Evolutionary conservation across 2,329 filamentous ascomycete genomes (phyloP), one percentile per base, ranked within the genome.

Genomic region (Diaporthe helianthi): DNA sequence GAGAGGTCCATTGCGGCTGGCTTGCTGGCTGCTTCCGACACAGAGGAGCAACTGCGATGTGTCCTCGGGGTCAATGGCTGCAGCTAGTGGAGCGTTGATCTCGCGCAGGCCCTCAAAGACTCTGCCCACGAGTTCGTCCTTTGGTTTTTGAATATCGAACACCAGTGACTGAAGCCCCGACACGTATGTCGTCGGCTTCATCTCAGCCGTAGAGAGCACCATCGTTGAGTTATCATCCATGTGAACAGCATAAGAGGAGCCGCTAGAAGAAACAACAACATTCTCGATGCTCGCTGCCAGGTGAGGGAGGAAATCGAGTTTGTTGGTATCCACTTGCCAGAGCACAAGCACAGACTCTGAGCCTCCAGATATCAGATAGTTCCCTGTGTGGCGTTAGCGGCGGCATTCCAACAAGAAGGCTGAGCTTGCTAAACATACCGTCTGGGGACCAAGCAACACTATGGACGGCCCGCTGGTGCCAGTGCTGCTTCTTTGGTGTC

Each of bases 341-440:
- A 98, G 83, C 10, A 97, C 93, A 51, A 99, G 84, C 24, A 93
- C 92, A 9, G 93, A 94, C 80, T 99, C 96, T 26, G 90, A 89
- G 38, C 96, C 96, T 76, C 96, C 96, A 68, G 96, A 98, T 65
- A 99, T 90, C 70, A 99, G 82, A 79, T 99, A 99, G 77, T 97
- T 94, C 63, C 93, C 93, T 96, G 73, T 17, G 61, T 49, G 53
- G 58, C 55, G 75, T 82, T 71, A 82, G 82, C 73, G 71, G 68
- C 22, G 26, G 10, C 55, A 38, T 26, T 46, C 19, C 29, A 58
- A 22, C 17, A 17, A 38, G 36, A 38, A 51, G 31, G 15, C n/a
- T n/a, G 44, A 41, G 2, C 15, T 29, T 51, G 5, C 7, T 19
- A 47, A 19, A 51, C 84, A 77, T 86, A 93, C 95, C 94, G 84